Evolutionary conservation across 345 rosid genomes (phyloP).

Genomic region (Abelmoschus esculentus): DNA sequence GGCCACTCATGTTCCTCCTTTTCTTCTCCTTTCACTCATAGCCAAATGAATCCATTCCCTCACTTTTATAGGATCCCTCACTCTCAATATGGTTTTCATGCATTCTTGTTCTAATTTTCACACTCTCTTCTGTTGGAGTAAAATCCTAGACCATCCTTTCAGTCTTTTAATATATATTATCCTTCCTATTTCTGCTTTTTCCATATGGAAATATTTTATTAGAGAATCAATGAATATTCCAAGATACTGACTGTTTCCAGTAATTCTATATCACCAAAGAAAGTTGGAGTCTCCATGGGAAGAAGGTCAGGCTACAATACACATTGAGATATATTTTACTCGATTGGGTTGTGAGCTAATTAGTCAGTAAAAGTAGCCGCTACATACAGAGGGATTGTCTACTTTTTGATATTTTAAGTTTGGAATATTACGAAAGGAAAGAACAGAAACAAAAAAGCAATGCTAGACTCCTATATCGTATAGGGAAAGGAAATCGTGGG

Average conservation of each 20-base stretch:
- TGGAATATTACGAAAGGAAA: background rate
- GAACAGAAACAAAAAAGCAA: background rate
- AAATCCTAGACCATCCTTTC: background rate
- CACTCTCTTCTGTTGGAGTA: background rate
- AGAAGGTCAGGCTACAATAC: background rate
- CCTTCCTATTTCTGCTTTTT: background rate
- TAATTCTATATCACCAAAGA: slow-evolving; percentile 20
- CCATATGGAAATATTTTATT: background rate
- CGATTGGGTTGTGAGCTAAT: too few relatives aligned
- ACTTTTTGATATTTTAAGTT: background rate
- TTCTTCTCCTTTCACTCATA: slow-evolving; percentile 5
- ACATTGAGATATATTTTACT: background rate
- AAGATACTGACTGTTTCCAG: slow-evolving; percentile 15
- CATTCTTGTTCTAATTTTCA: slow-evolving; percentile 19
- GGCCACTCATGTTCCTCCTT: slow-evolving; percentile 20
- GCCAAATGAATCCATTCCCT: slow-evolving; percentile 21
- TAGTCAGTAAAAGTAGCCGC: too few relatives aligned
- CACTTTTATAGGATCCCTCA: slow-evolving; percentile 32
- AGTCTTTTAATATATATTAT: background rate
- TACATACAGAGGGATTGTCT: background rate
- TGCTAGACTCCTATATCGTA: background rate
- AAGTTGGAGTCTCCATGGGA: background rate
- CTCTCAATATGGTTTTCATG: slow-evolving; percentile 16
- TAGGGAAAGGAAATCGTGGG: slow-evolving; percentile 26
- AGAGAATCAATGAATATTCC: background rate